Base-by-base conservation (phyloP, 495 filamentous ascomycete genomes). In the Trichoderma gamsii region DNA sequence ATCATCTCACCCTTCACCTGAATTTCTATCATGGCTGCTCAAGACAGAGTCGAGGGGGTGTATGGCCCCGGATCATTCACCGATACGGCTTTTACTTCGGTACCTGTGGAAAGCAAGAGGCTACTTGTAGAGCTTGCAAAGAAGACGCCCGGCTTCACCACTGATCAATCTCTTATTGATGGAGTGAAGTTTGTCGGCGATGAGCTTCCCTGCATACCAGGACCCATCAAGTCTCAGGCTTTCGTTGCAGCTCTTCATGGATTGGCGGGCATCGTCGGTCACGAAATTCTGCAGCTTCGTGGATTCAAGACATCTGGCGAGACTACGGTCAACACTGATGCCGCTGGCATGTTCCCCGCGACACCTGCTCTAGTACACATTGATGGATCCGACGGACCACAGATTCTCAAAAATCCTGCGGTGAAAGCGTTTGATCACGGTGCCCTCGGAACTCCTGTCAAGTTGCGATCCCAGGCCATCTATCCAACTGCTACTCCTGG, bases 141-240 rank as follows among this genome's bases (percentile, higher is more conserved):
- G 13, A 46, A 18, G 12, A 46, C 43, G 18, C 43, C 43, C 43
- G 43, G 43, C 0, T 46, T 46, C 12, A 46, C 43, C 9, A 46
- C 12, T 4, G 43, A 46, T 46, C 13, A 46, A 12, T 16, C 12
- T 4, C 43, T 46, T 11, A 15, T 46, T 16, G 18, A 18, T 18
- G 43, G 43, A 15, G 43, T 46, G 13, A 46, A 46, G 18, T 46
- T 46, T 9, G 61, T 18, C 12, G 73, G 73, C 51, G 73, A 70
- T 35, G 68, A 69, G 32, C 66, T 73, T 18, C 75, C 72, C 38
- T 25, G 73, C 15, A 67, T 77, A 13, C 73, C 75, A 4, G 73
- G 75, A 16, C 72, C 73, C 4, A 67, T 77, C 67, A 77, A 77
- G 64, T 66, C 72, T 18, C 68, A 71, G 21, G 66, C 72, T n/a